Evolutionary conservation across 1,139 yeast genomes (phyloP), one percentile per base, ranked within the genome.

Genomic region (Sugiyamaella grinbergsii): DNA sequence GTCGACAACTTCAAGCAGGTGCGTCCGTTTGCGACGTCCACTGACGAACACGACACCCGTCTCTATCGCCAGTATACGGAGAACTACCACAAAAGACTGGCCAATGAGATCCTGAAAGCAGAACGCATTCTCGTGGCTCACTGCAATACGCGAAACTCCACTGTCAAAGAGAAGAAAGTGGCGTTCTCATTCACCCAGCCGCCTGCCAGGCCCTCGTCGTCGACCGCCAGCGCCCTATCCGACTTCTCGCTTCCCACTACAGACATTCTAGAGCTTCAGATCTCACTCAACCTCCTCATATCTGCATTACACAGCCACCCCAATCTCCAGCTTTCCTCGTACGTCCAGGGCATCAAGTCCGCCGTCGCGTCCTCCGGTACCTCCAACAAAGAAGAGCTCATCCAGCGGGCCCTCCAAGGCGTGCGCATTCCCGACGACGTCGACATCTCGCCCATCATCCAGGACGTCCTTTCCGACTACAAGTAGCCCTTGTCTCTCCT

Each of bases 321-420:
- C 53, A 61, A 37, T 47, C 58, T 42, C 43, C 57, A 31, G 1
- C 47, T 57, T 15, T 53, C 56, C 22, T 53, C 58, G 2, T 62
- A 62, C 47, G 55, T 62, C 34, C 59, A 60, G 41, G 60, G 60
- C 8, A 54, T 60, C 33, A 58, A 59, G 26, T 55, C 56, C 19
- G 54, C 63, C 5, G 48, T 62, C 18, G 50, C 55, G 18, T 29
- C 57, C 23, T 53, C 44, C 8, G 16, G 53, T 7, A 33, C 16
- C 11, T 16, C 51, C 11, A 44, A 51, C 42, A 54, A 56, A 47
- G 56, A 55, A 39, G 43, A 53, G 43, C 53, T 60, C n/a, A 32
- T 63, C 10, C 49, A 51, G 18, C 61, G 61, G 40, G 68, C 67
- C 2, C 57, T 64, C 5, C 50, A 59, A 32, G 61, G 61, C 4